Evolutionary conservation across 805 yeast species (phyloP), one percentile per base, ranked within the genome.

Genomic region (Alloascoidea africana): DNA sequence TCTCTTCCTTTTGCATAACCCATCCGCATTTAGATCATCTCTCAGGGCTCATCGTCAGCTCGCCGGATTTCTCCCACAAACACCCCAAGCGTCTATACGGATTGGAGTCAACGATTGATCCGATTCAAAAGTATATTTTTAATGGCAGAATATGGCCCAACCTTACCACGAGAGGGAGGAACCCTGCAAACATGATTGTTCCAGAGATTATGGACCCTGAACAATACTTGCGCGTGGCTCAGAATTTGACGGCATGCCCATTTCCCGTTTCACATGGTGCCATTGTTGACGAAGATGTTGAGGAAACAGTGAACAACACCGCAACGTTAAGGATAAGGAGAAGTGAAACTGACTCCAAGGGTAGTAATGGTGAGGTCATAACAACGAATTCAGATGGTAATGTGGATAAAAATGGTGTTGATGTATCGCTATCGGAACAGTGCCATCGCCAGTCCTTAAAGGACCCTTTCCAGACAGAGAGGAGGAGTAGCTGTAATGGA

Each of bases 11-110:
- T 14, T 56, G 56, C 36, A 66, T 86, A 17, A 72, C 95, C 1
- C 96, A 86, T 54, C 72, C 89, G 0, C 96, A 86, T 55, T 51
- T 86, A 37, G 96, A 86, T 53, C 96, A 86, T 52, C 63, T 84
- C 11, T 52, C 68, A 5, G 82, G 79, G 0, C 50, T 86, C 36
- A 71, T 77, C 0, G 56, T 86, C 38, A 85, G 85, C 50, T 71
- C 87, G 2, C 83, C 94, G 0, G 63, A 66, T 13, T 64, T 70
- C 44, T 41, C 51, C 5, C 36, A 42, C 14, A 38, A 44, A 8
- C 44, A 49, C 4, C 53, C 56, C 1, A 76, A 70, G 47, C 46
- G 48, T 2, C 51, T 84, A 3, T 68, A 62, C 43, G 94, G 85
- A 0, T 54, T 74, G 2, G 44, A 50, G 0, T 54, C 60, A 17